Evolutionary conservation across 2,329 filamentous ascomycete genomes (phyloP).

Genomic region (Gliomastix tumulicola): DNA sequence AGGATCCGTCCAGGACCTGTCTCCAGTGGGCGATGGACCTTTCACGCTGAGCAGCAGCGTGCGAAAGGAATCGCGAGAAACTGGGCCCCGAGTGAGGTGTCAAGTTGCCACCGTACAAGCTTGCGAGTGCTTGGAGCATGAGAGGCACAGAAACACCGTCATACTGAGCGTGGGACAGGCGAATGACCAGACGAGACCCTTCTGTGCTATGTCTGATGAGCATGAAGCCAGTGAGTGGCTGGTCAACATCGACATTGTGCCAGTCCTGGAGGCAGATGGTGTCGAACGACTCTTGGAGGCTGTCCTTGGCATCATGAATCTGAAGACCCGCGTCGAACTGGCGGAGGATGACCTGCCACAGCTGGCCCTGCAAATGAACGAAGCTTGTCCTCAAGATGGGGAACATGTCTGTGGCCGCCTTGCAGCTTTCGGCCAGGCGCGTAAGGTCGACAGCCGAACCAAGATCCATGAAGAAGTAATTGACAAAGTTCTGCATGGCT

Average conservation of each 20-base stretch:
- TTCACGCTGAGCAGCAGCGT: neutral
- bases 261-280: slow-evolving; percentile 1
- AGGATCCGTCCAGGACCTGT: slow-evolving; percentile 25
- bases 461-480: slow-evolving; percentile 9
- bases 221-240: neutral
- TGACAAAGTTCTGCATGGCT: no score
- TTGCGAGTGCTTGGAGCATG: slow-evolving; percentile 4
- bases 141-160: slow-evolving; percentile 11
- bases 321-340: slow-evolving; percentile 3
- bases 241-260: neutral
- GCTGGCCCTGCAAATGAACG: slow-evolving; percentile 5
- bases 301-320: slow-evolving; percentile 2
- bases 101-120: neutral
- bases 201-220: neutral
- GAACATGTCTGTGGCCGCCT: no score
- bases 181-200: slow-evolving; percentile 6
- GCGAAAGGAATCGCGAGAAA: neutral
- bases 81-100: neutral
- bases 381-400: slow-evolving; percentile 9
- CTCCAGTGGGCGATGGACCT: slow-evolving; percentile 27
- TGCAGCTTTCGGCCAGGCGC: no score
- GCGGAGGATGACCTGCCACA: slow-evolving; percentile 8
- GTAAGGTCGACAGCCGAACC: slow-evolving; percentile 6
- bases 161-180: slow-evolving; percentile 12
- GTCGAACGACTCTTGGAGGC: slow-evolving; percentile 2